Percentiles rank a stretch among this genome's conserved stretches.
These are phyloP conservation scores for Trichophaea hybrida DNA, from an alignment of 2,329 filamentous ascomycete species.

Conservation along the genomic window DNA sequence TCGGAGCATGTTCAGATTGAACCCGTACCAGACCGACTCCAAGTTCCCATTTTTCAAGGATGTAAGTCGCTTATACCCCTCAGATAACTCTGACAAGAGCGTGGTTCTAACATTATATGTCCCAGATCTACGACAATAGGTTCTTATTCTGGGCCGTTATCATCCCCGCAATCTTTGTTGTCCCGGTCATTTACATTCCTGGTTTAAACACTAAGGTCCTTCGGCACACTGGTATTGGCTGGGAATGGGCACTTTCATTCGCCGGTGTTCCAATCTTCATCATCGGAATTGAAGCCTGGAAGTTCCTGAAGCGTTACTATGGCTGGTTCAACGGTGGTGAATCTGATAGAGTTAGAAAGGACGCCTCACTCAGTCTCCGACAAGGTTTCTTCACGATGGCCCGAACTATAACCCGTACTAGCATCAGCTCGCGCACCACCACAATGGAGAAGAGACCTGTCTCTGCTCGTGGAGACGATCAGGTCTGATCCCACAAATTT, in stretches of 20 bases:
- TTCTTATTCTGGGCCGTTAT: slow-evolving; percentile 55
- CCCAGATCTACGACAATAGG: slow-evolving; percentile 45
- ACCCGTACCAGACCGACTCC: slow-evolving; percentile 31
- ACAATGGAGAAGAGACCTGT: slow-evolving; percentile 20
- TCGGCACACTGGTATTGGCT: slow-evolving; percentile 49
- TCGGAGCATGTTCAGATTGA: slow-evolving; percentile 44
- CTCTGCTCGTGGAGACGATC: slow-evolving; percentile 9
- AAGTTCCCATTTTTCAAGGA: slow-evolving; percentile 33
- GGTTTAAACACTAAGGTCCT: slow-evolving; percentile 51
- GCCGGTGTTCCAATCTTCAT: slow-evolving; percentile 48
- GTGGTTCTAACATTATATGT: not conserved
- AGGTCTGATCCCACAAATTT: slow-evolving; percentile 11
- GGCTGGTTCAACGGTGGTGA: slow-evolving; percentile 28
- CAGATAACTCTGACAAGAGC: not conserved
- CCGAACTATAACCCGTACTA: slow-evolving; percentile 23
- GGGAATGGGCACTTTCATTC: slow-evolving; percentile 58
- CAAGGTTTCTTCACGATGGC: slow-evolving; percentile 30
- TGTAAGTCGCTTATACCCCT: slow-evolving; percentile 17
- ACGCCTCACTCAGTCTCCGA: slow-evolving; percentile 26
- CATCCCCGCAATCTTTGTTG: slow-evolving; percentile 42
- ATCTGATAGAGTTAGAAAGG: slow-evolving; percentile 28
- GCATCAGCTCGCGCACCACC: slow-evolving; percentile 12
- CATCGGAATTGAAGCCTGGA: slow-evolving; percentile 49
- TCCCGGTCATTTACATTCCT: slow-evolving; percentile 53
- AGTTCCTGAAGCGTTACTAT: slow-evolving; percentile 50